phyloP scores from a whole-genome alignment of 208 protist genomes.

The Endotrypanum monterogeii region DNA sequence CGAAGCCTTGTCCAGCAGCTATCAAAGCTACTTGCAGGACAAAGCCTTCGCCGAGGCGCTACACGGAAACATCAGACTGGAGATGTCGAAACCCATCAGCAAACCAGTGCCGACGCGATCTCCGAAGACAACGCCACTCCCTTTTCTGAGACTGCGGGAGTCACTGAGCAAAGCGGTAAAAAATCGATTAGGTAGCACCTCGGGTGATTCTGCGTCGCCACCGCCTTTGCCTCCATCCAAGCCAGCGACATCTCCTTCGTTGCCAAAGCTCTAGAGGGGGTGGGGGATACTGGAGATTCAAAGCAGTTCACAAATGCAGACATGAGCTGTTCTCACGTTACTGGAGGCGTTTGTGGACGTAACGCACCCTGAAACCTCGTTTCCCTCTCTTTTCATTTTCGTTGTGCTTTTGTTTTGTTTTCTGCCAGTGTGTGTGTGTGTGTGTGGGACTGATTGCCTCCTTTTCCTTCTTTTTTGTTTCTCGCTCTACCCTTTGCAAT shows the following conservation, averaged over 20 bases:
- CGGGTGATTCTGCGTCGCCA: background rate
- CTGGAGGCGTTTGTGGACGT: background rate
- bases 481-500: background rate
- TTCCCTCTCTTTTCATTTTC: constrained; percentile 8
- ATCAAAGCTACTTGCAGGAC: constrained; percentile 75
- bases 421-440: background rate
- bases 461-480: background rate
- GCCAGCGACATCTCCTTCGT: background rate
- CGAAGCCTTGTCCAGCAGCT: constrained; percentile 60
- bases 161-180: background rate
- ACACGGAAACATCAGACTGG: constrained; percentile 12
- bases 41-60: constrained; percentile 46
- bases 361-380: background rate
- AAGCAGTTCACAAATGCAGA: background rate
- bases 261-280: constrained; percentile 4
- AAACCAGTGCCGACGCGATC: background rate
- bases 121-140: background rate
- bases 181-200: background rate
- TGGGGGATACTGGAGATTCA: background rate
- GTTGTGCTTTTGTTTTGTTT: background rate
- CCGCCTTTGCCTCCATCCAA: background rate
- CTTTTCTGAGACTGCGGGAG: background rate
- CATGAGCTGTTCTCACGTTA: background rate
- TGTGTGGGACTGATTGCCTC: background rate
- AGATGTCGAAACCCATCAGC: background rate